phyloP scores from a whole-genome alignment of 306 rosid species.

The Fragaria iinumae region DNA sequence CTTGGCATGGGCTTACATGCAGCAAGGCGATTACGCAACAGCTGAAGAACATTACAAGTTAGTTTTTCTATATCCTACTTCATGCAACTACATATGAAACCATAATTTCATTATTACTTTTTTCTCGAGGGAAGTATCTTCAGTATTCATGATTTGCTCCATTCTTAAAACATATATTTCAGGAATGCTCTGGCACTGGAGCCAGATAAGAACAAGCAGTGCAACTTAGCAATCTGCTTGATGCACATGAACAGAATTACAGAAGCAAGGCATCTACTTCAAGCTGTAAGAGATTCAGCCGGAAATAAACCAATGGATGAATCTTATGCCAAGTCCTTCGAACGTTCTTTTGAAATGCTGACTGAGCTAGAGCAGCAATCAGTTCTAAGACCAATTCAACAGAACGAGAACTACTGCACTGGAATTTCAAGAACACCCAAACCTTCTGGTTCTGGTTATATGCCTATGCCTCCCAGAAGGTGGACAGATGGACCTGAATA shows the following conservation, averaged over 20 bases:
- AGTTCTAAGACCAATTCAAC: constrained; percentile 9
- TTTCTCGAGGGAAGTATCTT: not conserved
- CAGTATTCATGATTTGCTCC: not conserved
- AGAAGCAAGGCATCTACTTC: constrained; percentile 81
- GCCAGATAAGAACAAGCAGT: constrained; percentile 78
- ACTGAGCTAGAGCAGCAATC: constrained; percentile 38
- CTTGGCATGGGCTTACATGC: constrained; percentile 97
- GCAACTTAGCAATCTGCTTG: constrained; percentile 92
- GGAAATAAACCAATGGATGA: constrained; percentile 74
- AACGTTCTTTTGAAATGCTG: constrained; percentile 67
- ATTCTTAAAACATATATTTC: constrained; percentile 12
- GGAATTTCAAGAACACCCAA: constrained; percentile 19
- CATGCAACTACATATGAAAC: not conserved
- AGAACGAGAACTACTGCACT: constrained; percentile 14
- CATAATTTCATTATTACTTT: not conserved
- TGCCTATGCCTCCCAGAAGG: constrained; percentile 9
- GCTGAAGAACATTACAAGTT: constrained; percentile 85
- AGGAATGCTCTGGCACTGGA: constrained; percentile 80
- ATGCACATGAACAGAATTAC: constrained; percentile 61
- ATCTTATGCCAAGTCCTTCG: constrained; percentile 68
- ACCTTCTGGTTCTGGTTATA: constrained; percentile 12
- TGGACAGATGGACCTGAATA: constrained; percentile 5
- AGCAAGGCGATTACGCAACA: constrained; percentile 51
- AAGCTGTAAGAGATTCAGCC: constrained; percentile 57
- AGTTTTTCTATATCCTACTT: constrained; percentile 17